A percentile compares a stretch with the other conserved stretches of the same genome.
phyloP scores from a whole-genome alignment of 208 protist genomes.

The Dictyostelium gargantuum region DNA sequence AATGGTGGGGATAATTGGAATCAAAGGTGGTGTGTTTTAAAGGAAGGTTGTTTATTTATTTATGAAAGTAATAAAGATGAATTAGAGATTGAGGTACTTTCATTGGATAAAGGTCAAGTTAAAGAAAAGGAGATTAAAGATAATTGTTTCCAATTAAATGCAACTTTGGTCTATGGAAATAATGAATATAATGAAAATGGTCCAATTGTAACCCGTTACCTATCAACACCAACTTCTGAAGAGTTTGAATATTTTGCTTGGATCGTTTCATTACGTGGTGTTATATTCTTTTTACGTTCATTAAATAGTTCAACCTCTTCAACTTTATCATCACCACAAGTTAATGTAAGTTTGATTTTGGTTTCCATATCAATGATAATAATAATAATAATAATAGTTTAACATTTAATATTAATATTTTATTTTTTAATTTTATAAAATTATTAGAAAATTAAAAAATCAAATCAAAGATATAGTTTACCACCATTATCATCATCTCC shows the following conservation, averaged over 20 bases:
- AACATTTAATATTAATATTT: not conserved
- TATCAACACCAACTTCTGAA: not conserved
- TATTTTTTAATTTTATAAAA: not conserved
- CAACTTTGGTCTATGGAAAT: not conserved
- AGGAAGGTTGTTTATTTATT: slow-evolving; percentile 55
- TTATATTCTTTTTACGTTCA: slow-evolving; percentile 52
- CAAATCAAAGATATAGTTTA: not conserved
- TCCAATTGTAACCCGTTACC: not conserved
- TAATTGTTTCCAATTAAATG: slow-evolving; percentile 50
- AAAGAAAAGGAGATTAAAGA: slow-evolving; percentile 48
- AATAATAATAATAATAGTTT: not conserved
- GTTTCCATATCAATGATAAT: not conserved
- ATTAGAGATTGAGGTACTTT: slow-evolving; percentile 30
- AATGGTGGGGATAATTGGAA: not conserved
- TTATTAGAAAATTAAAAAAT: not conserved
- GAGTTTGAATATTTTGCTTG: slow-evolving; percentile 64
- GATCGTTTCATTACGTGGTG: slow-evolving; percentile 44
- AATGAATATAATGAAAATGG: not conserved
- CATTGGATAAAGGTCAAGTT: slow-evolving; percentile 18
- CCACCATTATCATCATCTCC: not conserved
- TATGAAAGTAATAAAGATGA: slow-evolving; percentile 17
- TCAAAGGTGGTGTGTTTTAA: slow-evolving; percentile 13
- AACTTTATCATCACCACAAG: not conserved
- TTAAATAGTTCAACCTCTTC: not conserved
- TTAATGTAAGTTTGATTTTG: not conserved